Evolutionary conservation across 176 grass and related monocot species (phyloP).

Genomic region (Ensete ventricosum): DNA sequence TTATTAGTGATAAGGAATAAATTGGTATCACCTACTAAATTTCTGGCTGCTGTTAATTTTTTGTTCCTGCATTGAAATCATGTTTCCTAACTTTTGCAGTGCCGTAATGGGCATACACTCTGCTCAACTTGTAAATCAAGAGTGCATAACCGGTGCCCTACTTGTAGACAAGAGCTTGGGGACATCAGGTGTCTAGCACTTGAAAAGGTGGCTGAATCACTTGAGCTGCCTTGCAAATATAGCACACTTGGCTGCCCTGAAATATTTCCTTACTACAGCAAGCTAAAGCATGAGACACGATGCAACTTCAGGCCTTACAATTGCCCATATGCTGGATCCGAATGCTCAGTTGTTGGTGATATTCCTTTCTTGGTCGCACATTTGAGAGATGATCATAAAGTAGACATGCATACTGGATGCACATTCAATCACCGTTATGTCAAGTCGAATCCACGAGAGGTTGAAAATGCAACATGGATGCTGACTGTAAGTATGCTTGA

Average conservation of each 20-base stretch:
- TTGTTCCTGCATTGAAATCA: background rate
- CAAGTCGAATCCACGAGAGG: constrained; percentile 10
- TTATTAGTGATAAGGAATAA: background rate
- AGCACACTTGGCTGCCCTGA: background rate
- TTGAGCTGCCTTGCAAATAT: constrained; percentile 7
- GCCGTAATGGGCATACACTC: constrained; percentile 13
- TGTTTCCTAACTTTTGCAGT: constrained; percentile 1
- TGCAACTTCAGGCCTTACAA: constrained; percentile 16
- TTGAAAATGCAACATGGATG: constrained; percentile 17
- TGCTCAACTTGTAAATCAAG: constrained; percentile 13
- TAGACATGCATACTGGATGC: constrained; percentile 10
- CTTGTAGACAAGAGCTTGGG: constrained; percentile 19
- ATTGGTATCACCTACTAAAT: background rate
- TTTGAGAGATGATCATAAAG: constrained; percentile 13
- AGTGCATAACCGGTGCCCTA: constrained; percentile 11
- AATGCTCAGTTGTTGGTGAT: background rate
- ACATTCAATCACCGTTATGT: constrained; percentile 18
- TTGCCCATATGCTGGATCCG: constrained; percentile 14
- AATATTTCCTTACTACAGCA: constrained; percentile 9
- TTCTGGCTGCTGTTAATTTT: background rate
- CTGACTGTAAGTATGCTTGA: constrained; percentile 7
- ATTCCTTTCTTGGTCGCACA: constrained; percentile 15
- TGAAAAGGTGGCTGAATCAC: constrained; percentile 17
- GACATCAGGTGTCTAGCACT: constrained; percentile 13
- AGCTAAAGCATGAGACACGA: constrained; percentile 7